A percentile compares a stretch with the other conserved stretches of the same genome.
Evolutionary conservation across 805 yeast species (phyloP).

Genomic region (Cyberlindnera maclurae): DNA sequence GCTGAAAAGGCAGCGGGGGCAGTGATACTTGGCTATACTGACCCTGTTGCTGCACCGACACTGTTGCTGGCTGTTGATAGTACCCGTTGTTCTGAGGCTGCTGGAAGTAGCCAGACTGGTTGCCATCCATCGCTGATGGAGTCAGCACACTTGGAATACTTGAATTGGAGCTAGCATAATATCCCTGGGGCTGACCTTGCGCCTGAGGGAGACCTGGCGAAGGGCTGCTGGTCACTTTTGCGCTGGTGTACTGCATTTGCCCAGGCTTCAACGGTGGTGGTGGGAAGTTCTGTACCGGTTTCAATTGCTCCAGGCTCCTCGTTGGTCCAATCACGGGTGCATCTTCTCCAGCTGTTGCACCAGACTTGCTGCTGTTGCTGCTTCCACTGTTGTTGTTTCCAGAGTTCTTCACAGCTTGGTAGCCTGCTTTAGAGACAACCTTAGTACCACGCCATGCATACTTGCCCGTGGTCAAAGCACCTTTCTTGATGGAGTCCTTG

Average conservation of each 20-base stretch:
- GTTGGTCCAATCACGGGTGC: constrained; percentile 6
- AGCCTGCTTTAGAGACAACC: constrained; percentile 34
- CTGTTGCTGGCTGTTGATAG: too few species aligned
- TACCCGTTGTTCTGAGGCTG: too few species aligned
- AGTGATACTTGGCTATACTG: constrained; percentile 1
- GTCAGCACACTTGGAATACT: not conserved
- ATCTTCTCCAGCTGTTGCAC: not conserved
- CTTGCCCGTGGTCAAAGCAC: constrained; percentile 31
- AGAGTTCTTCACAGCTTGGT: constrained; percentile 30
- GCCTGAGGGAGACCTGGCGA: not conserved
- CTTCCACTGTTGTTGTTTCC: not conserved
- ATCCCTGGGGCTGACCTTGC: constrained; percentile 1
- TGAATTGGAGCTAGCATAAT: not conserved
- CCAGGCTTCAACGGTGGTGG: constrained; percentile 35
- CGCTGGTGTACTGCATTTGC: constrained; percentile 26
- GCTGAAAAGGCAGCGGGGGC: not conserved
- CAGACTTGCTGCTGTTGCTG: too few species aligned
- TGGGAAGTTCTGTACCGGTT: constrained; percentile 24
- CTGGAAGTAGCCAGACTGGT: too few species aligned
- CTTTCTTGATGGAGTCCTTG: constrained; percentile 32
- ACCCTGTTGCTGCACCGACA: not conserved
- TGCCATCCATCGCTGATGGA: too few species aligned
- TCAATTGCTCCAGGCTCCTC: constrained; percentile 9
- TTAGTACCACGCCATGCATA: constrained; percentile 33
- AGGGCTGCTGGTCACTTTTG: constrained; percentile 10